Evolutionary conservation across 23 red algal genomes (phyloP).

Genomic region (Gracilaria gracilis): DNA sequence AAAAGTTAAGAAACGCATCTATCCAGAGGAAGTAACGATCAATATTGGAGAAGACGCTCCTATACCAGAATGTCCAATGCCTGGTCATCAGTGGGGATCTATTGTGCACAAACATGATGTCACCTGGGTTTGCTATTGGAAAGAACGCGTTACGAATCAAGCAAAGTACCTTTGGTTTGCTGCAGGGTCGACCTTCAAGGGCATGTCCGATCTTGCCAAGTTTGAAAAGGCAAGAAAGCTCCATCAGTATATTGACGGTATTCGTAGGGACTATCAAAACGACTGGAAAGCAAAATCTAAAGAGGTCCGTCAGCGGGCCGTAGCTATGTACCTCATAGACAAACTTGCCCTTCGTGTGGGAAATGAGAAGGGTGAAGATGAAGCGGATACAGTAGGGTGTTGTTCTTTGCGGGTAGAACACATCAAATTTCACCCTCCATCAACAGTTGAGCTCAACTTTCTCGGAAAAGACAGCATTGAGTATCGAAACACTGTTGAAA

Average conservation of each 20-base stretch:
- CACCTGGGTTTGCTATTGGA: slow-evolving; percentile 98
- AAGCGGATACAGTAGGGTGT: slow-evolving; percentile 99
- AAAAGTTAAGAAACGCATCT: slow-evolving; percentile 94
- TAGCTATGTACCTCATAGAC: slow-evolving; percentile 98
- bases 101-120: slow-evolving; percentile 93
- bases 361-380: slow-evolving; percentile 99
- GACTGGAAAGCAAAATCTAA: slow-evolving; percentile 69
- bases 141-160: slow-evolving; percentile 85
- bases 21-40: slow-evolving; percentile 97
- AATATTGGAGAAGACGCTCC: slow-evolving; percentile 89
- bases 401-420: slow-evolving; percentile 99
- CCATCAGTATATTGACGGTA: slow-evolving; percentile 74
- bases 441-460: slow-evolving; percentile 91
- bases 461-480: slow-evolving; percentile 98
- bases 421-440: slow-evolving; percentile 73
- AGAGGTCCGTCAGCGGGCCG: slow-evolving; percentile 82
- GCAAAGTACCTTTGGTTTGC: slow-evolving; percentile 95
- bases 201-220: slow-evolving; percentile 92
- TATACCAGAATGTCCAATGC: slow-evolving; percentile 89
- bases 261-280: slow-evolving; percentile 83
- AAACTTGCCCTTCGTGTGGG: slow-evolving; percentile 97
- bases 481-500: slow-evolving; percentile 87
- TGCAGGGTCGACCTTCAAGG: slow-evolving; percentile 91
- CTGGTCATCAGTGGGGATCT: slow-evolving; percentile 92
- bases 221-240: slow-evolving; percentile 96